A percentile compares a stretch with the other conserved stretches of the same genome.
Evolutionary conservation across 371 early-diverging fungal species (phyloP).

Genomic region (Mortierella sp.): DNA sequence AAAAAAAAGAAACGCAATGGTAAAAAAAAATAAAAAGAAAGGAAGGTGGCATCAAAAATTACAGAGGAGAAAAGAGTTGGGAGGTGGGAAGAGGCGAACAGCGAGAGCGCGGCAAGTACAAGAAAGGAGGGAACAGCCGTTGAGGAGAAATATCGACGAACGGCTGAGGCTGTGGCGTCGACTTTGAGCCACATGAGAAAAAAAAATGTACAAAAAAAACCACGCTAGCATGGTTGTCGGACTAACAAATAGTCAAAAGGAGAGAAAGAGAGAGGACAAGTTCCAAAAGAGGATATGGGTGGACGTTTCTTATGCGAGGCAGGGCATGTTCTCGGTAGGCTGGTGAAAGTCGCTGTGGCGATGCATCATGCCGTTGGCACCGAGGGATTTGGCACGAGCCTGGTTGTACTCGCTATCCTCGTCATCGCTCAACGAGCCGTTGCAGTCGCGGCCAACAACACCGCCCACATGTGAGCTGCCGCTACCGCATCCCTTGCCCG

Average conservation of each 20-base stretch:
- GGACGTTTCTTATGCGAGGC: conserved; percentile 15
- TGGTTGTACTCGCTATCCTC: not conserved
- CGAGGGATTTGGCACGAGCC: not conserved
- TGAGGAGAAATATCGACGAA: not conserved
- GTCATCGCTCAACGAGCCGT: conserved; percentile 7
- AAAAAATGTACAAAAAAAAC: not conserved
- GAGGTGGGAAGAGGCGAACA: not conserved
- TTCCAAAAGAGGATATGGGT: not conserved
- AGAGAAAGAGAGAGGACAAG: not conserved
- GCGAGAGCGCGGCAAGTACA: not conserved
- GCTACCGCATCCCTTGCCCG: conserved; percentile 8
- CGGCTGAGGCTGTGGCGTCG: not conserved
- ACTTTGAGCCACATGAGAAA: not conserved
- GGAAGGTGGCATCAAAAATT: not conserved
- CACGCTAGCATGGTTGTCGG: too few relatives aligned
- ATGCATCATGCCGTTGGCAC: conserved; percentile 19
- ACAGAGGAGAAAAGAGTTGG: not conserved
- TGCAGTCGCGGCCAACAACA: not conserved
- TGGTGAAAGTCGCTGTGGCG: conserved; percentile 22
- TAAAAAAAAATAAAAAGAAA: not conserved
- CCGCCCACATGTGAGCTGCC: not conserved
- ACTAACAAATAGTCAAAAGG: not conserved
- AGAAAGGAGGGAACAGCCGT: not conserved
- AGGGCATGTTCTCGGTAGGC: conserved; percentile 25
- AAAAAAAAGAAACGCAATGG: not conserved